Evolutionary conservation across 164 flowering plant species (phyloP).

Genomic region (Paratinospora sagittata): DNA sequence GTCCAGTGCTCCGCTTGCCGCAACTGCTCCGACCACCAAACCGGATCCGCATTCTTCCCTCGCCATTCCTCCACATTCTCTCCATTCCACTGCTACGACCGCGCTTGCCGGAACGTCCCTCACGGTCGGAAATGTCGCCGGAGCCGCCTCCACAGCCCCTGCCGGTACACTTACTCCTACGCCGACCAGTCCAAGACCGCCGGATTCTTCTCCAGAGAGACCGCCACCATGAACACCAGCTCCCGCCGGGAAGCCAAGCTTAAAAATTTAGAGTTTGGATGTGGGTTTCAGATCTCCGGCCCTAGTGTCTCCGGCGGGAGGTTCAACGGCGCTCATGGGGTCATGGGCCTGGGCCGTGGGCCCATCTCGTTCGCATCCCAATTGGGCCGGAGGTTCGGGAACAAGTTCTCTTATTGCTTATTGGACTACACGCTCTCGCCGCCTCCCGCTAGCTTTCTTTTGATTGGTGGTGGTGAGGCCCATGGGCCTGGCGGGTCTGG

Average conservation of each 20-base stretch:
- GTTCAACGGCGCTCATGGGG: slow-evolving; percentile 63
- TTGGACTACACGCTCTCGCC: slow-evolving; percentile 73
- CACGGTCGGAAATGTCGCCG: slow-evolving; percentile 19
- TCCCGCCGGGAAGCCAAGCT: slow-evolving; percentile 23
- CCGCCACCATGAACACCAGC: slow-evolving; percentile 43
- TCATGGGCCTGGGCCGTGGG: slow-evolving; percentile 77
- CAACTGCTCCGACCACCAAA: slow-evolving; percentile 35
- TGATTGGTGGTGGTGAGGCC: slow-evolving; percentile 54
- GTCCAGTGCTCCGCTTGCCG: slow-evolving; percentile 63
- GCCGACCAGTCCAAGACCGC: slow-evolving; percentile 53
- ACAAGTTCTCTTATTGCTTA: slow-evolving; percentile 74
- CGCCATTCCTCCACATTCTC: slow-evolving; percentile 59
- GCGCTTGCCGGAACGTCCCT: slow-evolving; percentile 41
- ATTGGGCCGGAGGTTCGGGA: slow-evolving; percentile 50
- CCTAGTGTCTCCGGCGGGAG: slow-evolving; percentile 42
- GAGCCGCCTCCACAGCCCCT: slow-evolving; percentile 39
- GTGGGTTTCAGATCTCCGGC: slow-evolving; percentile 57
- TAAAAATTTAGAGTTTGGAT: slow-evolving; percentile 43
- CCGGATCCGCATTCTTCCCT: slow-evolving; percentile 37
- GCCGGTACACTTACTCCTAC: slow-evolving; percentile 58
- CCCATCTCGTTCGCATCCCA: slow-evolving; percentile 73
- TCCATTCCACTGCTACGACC: slow-evolving; percentile 52
- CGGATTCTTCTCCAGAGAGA: slow-evolving; percentile 64
- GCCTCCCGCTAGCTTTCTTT: slow-evolving; percentile 63
- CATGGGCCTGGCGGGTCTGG: not conserved